Evolutionary conservation across 2,329 filamentous ascomycete genomes (phyloP), one percentile per base, ranked within the genome.

Genomic region (Mariannaea elegans): DNA sequence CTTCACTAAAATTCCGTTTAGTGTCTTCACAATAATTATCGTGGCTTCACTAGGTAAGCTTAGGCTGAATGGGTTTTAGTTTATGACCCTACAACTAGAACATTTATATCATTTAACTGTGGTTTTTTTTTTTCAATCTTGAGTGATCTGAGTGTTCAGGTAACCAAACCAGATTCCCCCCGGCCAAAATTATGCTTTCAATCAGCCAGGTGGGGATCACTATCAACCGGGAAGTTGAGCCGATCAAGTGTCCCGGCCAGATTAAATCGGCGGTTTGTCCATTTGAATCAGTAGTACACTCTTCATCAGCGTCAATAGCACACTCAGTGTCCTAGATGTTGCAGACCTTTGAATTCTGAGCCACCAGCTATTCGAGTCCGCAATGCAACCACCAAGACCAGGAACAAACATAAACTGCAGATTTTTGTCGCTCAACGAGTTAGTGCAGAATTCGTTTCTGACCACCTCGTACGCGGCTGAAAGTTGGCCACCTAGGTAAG

Each of bases 251-350:
- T 9, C 12, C 39, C 39, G 2, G 12, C 6, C 14, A 3, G 18
- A n/a, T 21, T 42, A 12, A 19, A 19, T 9, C 39, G 23, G 10
- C 10, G 39, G 39, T 4, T 18, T 10, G 18, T n/a, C 9, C 18
- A 13, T 7, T 9, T 7, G 19, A 10, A 8, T 13, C 8, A 12
- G n/a, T 23, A 27, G 41, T n/a, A 34, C 45, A 47, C 18, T 18
- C 27, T 29, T 47, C 45, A 19, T 47, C 45, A 12, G 34, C 12
- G 4, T 29, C 45, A 12, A 2, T 16, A 7, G 27, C n/a, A n/a
- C 44, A 47, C 27, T 47, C 24, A 29, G 44, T 9, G n/a, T 47
- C 44, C 24, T 31, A 16, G n/a, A 47, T 47, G 16, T 47, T 47
- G 27, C 18, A 47, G 2, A 32, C 19, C 24, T 16, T 18, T 7